These are phyloP conservation scores for Echinochloa phyllopogon DNA, from an alignment of 176 grass and related monocot species.

Conservation along the genomic window DNA sequence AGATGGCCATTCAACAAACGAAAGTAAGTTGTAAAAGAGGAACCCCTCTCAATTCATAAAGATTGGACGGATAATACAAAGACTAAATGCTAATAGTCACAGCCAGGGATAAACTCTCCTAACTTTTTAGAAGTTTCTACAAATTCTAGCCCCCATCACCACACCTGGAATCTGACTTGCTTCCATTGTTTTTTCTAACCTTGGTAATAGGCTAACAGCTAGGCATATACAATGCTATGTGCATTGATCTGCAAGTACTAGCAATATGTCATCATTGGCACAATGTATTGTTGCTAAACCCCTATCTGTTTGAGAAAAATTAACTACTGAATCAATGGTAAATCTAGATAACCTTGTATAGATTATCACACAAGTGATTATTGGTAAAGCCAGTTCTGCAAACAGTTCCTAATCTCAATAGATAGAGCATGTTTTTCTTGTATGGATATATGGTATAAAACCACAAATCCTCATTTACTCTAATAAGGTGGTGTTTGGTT, in stretches of 20 bases:
- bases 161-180: neutral
- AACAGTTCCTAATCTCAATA: neutral
- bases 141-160: neutral
- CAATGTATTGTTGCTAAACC: constrained; percentile 19
- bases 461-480: neutral
- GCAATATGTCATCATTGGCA: constrained; percentile 7
- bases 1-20: constrained; percentile 21
- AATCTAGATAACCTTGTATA: constrained; percentile 8
- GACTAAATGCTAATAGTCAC: neutral
- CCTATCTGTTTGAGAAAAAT: neutral
- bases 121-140: neutral
- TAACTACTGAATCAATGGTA: neutral
- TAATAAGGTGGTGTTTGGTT: too few species aligned
- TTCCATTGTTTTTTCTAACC: neutral
- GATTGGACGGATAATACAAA: neutral
- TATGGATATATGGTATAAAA: constrained; percentile 28
- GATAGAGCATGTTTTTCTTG: constrained; percentile 10
- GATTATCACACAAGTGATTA: neutral
- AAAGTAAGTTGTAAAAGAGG: constrained; percentile 14
- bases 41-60: neutral
- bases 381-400: neutral
- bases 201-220: neutral
- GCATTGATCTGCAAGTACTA: constrained; percentile 11
- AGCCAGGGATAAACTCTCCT: neutral
- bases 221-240: neutral